Evolutionary conservation across 768 basidiomycete genomes (phyloP), one percentile per base, ranked within the genome.

Genomic region (Pisolithus tinctorius): DNA sequence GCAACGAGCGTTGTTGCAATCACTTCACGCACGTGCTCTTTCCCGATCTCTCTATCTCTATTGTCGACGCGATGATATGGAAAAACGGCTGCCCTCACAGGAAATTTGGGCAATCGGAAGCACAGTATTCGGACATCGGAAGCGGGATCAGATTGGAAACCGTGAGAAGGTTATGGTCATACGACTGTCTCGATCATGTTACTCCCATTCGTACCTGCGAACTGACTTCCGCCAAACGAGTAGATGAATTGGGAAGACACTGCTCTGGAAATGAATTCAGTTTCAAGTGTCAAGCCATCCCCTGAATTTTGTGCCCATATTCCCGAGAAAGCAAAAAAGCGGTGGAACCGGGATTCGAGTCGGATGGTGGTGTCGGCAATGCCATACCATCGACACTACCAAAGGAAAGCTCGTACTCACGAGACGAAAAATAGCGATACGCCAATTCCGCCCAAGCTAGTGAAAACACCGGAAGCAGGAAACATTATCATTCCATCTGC

Each of bases 181-280:
- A 92, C 88, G 58, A 97, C 93, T 10, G 94, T 91, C 69, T 98
- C 95, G 55, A 99, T 97, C 93, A 97, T 96, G 93, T 94, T 93
- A 56, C 88, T 92, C 6, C 89, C 91, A 68, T 92, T 93, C 2
- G 86, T 93, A 46, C 89, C 90, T 8, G 83, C 83, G 65, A 99
- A 96, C 23, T 83, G 84, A 58, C 88, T 93, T 4, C 89, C 95
- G 4, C 93, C 94, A 7, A 84, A 67, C 1, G 88, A 85, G 66
- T 91, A 97, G 0, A 86, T 79, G 23, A 96, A 69, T 63, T 97
- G 95, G 0, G 93, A 74, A 34, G 95, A 64, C 47, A 92, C 72
- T 26, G 90, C 80, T 5, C 84, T 86, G 58, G 11, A 34, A 34
- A 34, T 34, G 11, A 34, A 13, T 11, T 34, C 34, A 34, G 34